Base-by-base conservation (phyloP, 805 yeast genomes). In the Metschnikowia vanudenii region DNA sequence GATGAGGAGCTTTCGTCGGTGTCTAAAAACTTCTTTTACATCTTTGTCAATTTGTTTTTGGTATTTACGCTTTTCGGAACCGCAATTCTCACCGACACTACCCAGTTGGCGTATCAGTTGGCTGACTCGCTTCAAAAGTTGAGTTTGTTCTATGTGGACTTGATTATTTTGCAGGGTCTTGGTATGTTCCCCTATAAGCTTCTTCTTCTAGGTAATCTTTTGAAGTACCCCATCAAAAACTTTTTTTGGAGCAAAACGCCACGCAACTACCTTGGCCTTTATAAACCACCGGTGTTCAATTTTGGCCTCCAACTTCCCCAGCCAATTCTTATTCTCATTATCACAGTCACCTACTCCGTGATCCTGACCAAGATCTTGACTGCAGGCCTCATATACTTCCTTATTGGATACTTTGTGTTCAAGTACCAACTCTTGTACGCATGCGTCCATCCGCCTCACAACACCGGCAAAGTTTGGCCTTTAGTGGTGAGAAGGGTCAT, bases 401-500 rank as follows among this genome's bases (percentile, higher is more conserved):
- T 87, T 13, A 68, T 89, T 46, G 97, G 98, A 0, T 92, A 82
- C 64, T 84, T 82, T 62, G 96, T 91, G 8, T 89, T 83, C 76
- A 92, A 92, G 67, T 92, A 91, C 63, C 97, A 90, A 65, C 72
- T 92, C 49, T 71, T 94, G 53, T 92, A 88, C 63, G 85, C 96
- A 0, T 85, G 94, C 71, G 90, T 89, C 28, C 98, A 94, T 64
- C 91, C 96, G 9, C 97, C 95, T 32, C 98, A 94, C 67, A 90
- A 97, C 0, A 94, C 97, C 0, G 99, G 98, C 1, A 87, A 86
- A 61, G 95, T 92, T 1, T 92, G 97, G 98, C 96, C 97, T 0
- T 71, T 90, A 40, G 83, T 92, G 2, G 85, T 87, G 59, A 75
- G 96, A 56, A 75, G 99, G 54, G 81, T 91, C 1, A 80, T 87